Base-by-base conservation (phyloP, 495 filamentous ascomycete genomes). In the Durotheca rogersii region DNA sequence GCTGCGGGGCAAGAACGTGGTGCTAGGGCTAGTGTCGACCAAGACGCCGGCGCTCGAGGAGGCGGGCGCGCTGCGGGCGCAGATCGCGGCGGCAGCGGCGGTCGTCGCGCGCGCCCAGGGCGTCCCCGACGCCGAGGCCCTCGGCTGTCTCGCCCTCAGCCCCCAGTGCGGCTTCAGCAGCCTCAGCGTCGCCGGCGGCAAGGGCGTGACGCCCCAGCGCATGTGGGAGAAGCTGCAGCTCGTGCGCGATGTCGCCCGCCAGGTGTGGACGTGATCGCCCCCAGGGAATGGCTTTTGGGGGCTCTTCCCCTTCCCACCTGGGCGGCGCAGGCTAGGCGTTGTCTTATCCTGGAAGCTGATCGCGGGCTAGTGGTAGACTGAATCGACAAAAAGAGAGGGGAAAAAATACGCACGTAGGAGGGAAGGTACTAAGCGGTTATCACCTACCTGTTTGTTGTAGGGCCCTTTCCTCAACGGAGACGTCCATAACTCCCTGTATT, bases 161-260 rank as follows among this genome's bases (percentile, higher is more conserved):
- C 87, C 86, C 0, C 87, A 90, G 71, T 90, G 87, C 63, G 88
- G 88, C 3, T 90, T 90, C 65, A 86, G 84, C 36, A 81, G 77
- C 35, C 78, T 81, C 55, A 86, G 81, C 33, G 79, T 87, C 60
- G 76, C 77, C 32, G 81, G 76, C 47, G 86, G 84, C 0, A 87
- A 86, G 51, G 75, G 75, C 6, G 70, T 88, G 43, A 79, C 73
- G 37, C 72, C 74, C 58, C 72, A 84, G 14, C 81, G 78, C 23
- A 86, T 88, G 85, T 79, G 82, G 58, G 74, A 75, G 48, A 89
- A 88, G 72, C 64, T 89, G 53, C 68, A 72, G 44, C 66, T 88
- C 36, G 83, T 88, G 27, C 74, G 82, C 32, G 72, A 82, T 42
- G 75, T 89, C 55, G 82, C 85, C 20, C 72, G 84, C 47, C 79